phyloP scores from a whole-genome alignment of 202 grass and related monocot genomes.

The Zizania palustris region DNA sequence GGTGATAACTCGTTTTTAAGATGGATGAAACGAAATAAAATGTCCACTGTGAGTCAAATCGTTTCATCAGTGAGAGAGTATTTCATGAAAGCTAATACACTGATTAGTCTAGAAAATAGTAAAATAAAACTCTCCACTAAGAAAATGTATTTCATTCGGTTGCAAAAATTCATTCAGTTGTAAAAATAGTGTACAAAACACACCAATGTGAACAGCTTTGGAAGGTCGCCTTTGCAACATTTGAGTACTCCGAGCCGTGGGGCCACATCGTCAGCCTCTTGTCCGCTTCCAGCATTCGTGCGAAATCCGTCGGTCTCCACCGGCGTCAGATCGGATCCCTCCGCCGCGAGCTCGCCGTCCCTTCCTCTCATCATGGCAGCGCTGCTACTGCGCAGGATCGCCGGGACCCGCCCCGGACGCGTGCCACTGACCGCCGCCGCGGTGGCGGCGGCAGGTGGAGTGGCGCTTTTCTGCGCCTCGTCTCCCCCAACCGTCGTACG shows the following conservation, averaged over 20 bases:
- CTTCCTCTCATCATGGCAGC: constrained; percentile 44
- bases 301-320: background rate
- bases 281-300: background rate
- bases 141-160: no score
- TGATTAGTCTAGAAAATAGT: no score
- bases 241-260: background rate
- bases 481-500: constrained; percentile 57
- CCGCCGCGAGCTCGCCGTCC: background rate
- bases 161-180: no score
- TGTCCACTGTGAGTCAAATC: no score
- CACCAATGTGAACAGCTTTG: no score
- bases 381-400: constrained; percentile 47
- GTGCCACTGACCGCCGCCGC: constrained; percentile 53
- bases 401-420: constrained; percentile 42
- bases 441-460: constrained; percentile 54
- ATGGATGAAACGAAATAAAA: no score
- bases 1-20: no score
- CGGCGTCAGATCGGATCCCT: constrained; percentile 45
- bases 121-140: no score
- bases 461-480: constrained; percentile 59
- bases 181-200: no score
- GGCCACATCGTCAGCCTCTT: background rate
- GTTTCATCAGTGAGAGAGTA: no score
- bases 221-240: constrained; percentile 13
- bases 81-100: no score